phyloP scores from a whole-genome alignment of 2,329 filamentous ascomycete genomes.

The Penicillium italicum region DNA sequence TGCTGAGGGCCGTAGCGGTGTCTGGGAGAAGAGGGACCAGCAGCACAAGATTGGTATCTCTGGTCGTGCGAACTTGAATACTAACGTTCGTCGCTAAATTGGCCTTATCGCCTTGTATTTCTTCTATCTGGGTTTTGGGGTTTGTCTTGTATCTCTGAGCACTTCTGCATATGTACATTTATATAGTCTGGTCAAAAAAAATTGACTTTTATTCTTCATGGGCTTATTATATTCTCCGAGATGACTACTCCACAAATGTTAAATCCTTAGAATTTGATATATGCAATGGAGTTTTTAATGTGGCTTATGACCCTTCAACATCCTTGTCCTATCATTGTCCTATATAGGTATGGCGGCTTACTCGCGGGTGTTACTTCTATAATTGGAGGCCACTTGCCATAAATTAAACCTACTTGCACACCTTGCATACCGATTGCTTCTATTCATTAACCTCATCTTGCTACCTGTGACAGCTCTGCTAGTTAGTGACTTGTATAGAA shows the following conservation, averaged over 20 bases:
- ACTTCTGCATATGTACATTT: slow-evolving; percentile 21
- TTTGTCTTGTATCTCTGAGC: slow-evolving; percentile 13
- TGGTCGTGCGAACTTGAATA: slow-evolving; percentile 67
- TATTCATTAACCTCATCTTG: not conserved
- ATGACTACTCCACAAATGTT: not conserved
- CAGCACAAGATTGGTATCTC: slow-evolving; percentile 79
- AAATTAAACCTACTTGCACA: not conserved
- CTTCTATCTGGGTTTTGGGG: slow-evolving; percentile 10
- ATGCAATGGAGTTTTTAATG: not conserved
- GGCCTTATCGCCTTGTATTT: not conserved
- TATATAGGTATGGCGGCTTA: not conserved
- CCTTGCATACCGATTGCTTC: not conserved
- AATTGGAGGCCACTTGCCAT: not conserved
- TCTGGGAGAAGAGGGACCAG: slow-evolving; percentile 76
- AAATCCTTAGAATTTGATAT: not conserved
- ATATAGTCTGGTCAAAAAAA: slow-evolving; percentile 16
- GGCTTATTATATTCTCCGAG: not conserved
- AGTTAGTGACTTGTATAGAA: slow-evolving; percentile 13
- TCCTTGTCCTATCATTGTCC: not conserved
- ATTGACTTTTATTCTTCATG: slow-evolving; percentile 7
- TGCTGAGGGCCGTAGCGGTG: slow-evolving; percentile 75
- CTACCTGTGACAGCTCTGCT: not conserved
- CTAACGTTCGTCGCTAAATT: slow-evolving; percentile 25
- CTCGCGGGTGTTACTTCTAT: not conserved
- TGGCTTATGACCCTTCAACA: not conserved